Evolutionary conservation across 345 rosid genomes (phyloP).

Genomic region (sweet orange (Citrus sinensis)): DNA sequence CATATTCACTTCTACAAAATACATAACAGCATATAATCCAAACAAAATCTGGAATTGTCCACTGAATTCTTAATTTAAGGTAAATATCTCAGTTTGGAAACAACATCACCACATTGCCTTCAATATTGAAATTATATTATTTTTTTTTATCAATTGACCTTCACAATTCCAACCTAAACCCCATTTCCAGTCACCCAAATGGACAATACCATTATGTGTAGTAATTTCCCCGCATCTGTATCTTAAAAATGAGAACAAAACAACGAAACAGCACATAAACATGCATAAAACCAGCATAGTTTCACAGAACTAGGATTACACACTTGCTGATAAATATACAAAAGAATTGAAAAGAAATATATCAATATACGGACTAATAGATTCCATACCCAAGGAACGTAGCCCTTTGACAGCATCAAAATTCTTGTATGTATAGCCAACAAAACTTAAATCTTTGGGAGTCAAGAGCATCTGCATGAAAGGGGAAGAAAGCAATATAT

Average conservation of each 20-base stretch:
- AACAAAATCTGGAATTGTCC: not conserved
- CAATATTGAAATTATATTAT: not conserved
- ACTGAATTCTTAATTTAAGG: not conserved
- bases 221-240: not conserved
- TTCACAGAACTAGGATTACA: not conserved
- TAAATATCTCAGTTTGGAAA: not conserved
- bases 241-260: not conserved
- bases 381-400: conserved; percentile 54
- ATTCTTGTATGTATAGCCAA: conserved; percentile 96
- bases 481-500: conserved; percentile 3
- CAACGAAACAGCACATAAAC: not conserved
- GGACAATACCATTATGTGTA: not conserved
- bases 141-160: not conserved
- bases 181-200: not conserved
- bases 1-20: not conserved
- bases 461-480: conserved; percentile 67
- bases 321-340: not conserved
- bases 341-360: not conserved
- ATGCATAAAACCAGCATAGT: not conserved
- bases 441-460: conserved; percentile 90
- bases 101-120: not conserved
- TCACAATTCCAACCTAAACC: not conserved
- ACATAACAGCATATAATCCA: not conserved
- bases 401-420: conserved; percentile 90
- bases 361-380: not conserved